Percentiles rank a stretch among this genome's conserved stretches.
phyloP scores from a whole-genome alignment of 495 filamentous ascomycete genomes.

The Lentithecium fluviatile region DNA sequence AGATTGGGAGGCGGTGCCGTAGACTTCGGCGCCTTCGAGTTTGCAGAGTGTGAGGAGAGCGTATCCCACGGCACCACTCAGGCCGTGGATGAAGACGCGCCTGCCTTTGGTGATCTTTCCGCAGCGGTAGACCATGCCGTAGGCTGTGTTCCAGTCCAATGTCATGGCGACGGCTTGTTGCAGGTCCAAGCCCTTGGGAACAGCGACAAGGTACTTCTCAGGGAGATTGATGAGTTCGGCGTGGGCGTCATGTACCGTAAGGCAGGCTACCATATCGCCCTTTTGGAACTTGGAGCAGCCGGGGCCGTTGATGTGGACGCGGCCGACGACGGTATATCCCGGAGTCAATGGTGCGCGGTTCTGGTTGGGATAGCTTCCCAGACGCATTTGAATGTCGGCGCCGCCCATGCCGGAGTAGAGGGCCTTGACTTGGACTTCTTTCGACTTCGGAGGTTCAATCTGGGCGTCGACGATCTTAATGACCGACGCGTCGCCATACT shows the following conservation, averaged over 20 bases:
- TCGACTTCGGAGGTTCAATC: conserved; percentile 37
- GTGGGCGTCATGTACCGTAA: conserved; percentile 47
- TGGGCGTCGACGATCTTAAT: conserved; percentile 38
- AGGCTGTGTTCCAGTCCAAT: conserved; percentile 48
- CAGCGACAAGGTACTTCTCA: conserved; percentile 44
- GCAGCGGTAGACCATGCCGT: conserved; percentile 44
- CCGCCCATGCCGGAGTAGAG: conserved; percentile 48
- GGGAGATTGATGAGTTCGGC: conserved; percentile 45
- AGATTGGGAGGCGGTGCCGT: conserved; percentile 45
- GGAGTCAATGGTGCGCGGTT: conserved; percentile 46
- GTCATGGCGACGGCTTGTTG: conserved; percentile 40
- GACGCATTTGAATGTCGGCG: conserved; percentile 48
- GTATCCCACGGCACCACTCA: conserved; percentile 48
- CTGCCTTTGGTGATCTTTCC: conserved; percentile 44
- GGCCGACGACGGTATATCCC: conserved; percentile 47
- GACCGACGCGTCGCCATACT: conserved; percentile 41
- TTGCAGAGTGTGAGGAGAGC: conserved; percentile 41
- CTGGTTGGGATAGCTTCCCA: conserved; percentile 46
- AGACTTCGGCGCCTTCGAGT: conserved; percentile 45
- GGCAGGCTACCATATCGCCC: conserved; percentile 43
- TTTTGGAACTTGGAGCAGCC: conserved; percentile 34
- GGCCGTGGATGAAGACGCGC: conserved; percentile 48
- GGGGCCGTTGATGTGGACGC: conserved; percentile 38
- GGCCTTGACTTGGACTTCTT: conserved; percentile 46
- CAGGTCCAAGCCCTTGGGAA: conserved; percentile 42